A percentile compares a stretch with the other conserved stretches of the same genome.
These are phyloP conservation scores for Lathyrus sativus DNA, from an alignment of 306 rosid genomes.

Conservation along the genomic window DNA sequence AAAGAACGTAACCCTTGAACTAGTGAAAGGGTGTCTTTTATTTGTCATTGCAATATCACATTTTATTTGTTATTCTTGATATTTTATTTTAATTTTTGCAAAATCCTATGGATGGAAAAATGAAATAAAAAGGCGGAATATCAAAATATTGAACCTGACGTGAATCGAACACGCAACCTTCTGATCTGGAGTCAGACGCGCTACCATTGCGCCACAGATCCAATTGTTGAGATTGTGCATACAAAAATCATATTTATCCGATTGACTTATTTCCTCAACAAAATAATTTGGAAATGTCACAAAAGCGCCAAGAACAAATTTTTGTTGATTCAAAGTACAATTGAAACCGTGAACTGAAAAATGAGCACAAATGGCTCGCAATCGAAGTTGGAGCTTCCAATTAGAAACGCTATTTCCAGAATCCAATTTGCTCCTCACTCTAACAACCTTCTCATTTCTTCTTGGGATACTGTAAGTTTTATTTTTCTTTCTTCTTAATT, in stretches of 20 bases:
- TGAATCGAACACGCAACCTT: constrained; percentile 94
- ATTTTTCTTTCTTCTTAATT: not conserved
- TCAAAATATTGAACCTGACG: constrained; percentile 58
- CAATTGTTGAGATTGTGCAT: not conserved
- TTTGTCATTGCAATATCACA: too few relatives aligned
- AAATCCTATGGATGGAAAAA: too few relatives aligned
- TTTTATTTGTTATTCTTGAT: too few relatives aligned
- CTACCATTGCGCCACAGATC: constrained; percentile 98
- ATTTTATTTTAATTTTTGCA: too few relatives aligned
- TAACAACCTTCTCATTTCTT: constrained; percentile 72
- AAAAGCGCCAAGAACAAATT: not conserved
- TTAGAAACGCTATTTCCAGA: constrained; percentile 61
- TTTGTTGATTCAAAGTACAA: not conserved
- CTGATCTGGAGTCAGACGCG: constrained; percentile 98
- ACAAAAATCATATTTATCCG: too few relatives aligned
- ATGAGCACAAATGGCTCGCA: constrained; percentile 42
- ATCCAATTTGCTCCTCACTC: constrained; percentile 62
- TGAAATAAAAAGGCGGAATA: too few relatives aligned
- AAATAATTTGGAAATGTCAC: too few relatives aligned
- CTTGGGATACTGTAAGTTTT: constrained; percentile 76
- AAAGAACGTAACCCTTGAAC: too few relatives aligned
- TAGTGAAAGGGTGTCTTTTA: too few relatives aligned
- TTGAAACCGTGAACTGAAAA: not conserved
- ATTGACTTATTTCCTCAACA: too few relatives aligned
- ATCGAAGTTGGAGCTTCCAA: constrained; percentile 46